Conservation (phyloP, 2,329 filamentous ascomycete genomes). For the Dactylellina haptotyla region DNA sequence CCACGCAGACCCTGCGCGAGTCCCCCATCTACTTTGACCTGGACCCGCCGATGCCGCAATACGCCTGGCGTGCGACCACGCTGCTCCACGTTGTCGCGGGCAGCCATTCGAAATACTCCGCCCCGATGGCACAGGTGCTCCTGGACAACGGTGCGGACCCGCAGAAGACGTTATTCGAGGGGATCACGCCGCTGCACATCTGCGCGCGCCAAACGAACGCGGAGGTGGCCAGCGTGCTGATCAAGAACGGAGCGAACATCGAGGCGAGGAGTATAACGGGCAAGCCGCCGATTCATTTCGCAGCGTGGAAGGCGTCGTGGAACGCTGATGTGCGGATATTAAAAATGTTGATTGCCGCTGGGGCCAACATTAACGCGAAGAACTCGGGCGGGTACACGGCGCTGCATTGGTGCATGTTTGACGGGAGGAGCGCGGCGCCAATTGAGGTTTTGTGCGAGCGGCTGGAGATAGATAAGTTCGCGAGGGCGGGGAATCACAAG, state of each 20-base stretch:
- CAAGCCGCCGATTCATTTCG: constrained; percentile 51
- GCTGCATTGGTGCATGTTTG: constrained; percentile 53
- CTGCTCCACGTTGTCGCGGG: constrained; percentile 47
- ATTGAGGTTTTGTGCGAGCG: constrained; percentile 40
- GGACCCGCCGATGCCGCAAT: constrained; percentile 51
- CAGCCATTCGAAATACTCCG: constrained; percentile 45
- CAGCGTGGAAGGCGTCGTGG: constrained; percentile 52
- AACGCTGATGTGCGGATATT: constrained; percentile 49
- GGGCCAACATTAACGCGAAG: constrained; percentile 52
- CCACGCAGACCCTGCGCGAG: constrained; percentile 25
- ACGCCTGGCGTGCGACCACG: constrained; percentile 49
- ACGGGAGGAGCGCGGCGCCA: constrained; percentile 46
- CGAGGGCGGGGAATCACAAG: constrained; percentile 46
- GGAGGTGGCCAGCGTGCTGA: constrained; percentile 44
- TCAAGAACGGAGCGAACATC: constrained; percentile 47
- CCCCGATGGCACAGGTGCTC: constrained; percentile 47
- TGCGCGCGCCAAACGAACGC: constrained; percentile 51
- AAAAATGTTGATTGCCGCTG: constrained; percentile 46
- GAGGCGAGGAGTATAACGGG: constrained; percentile 50
- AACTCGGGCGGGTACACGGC: constrained; percentile 49
- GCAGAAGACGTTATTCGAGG: constrained; percentile 46
- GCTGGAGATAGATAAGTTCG: constrained; percentile 46
- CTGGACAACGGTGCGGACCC: constrained; percentile 44
- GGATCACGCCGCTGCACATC: constrained; percentile 49
- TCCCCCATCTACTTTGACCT: constrained; percentile 48